Conservation (phyloP, 192 early-diverging fungal genomes). For the Umbelopsis sp. region DNA sequence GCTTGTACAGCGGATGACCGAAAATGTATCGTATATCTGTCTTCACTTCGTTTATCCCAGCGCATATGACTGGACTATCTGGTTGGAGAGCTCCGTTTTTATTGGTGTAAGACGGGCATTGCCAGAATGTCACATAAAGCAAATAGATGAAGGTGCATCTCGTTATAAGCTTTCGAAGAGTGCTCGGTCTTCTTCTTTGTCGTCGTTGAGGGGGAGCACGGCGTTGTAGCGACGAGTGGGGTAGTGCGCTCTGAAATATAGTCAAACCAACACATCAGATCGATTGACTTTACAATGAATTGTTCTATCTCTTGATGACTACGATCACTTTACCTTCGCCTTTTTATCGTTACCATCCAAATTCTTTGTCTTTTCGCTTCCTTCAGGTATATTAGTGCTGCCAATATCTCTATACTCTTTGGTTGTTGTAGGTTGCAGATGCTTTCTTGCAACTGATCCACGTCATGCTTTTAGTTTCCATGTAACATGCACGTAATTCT, state of each 20-base stretch:
- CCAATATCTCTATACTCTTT: slow-evolving; percentile 12
- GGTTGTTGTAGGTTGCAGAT: background rate
- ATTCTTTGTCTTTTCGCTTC: background rate
- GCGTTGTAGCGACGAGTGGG: background rate
- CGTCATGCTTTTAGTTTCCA: too few relatives aligned
- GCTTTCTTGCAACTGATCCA: background rate
- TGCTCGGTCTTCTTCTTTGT: background rate
- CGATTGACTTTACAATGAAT: background rate
- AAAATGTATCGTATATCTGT: background rate
- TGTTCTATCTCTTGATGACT: too few relatives aligned
- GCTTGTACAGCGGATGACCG: background rate
- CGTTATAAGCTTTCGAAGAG: background rate
- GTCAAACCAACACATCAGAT: background rate
- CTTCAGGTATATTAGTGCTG: background rate
- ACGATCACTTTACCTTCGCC: background rate
- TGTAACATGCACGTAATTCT: too few relatives aligned
- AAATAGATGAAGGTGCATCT: background rate
- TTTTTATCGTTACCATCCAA: background rate
- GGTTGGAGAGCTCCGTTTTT: background rate
- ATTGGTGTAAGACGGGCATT: slow-evolving; percentile 1
- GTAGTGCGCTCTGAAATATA: background rate
- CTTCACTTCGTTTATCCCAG: background rate
- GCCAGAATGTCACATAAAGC: background rate
- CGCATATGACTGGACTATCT: background rate
- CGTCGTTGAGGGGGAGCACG: background rate